Conservation (phyloP, 2,329 filamentous ascomycete genomes). For the Dryadomyces quercus-mongolicae region DNA sequence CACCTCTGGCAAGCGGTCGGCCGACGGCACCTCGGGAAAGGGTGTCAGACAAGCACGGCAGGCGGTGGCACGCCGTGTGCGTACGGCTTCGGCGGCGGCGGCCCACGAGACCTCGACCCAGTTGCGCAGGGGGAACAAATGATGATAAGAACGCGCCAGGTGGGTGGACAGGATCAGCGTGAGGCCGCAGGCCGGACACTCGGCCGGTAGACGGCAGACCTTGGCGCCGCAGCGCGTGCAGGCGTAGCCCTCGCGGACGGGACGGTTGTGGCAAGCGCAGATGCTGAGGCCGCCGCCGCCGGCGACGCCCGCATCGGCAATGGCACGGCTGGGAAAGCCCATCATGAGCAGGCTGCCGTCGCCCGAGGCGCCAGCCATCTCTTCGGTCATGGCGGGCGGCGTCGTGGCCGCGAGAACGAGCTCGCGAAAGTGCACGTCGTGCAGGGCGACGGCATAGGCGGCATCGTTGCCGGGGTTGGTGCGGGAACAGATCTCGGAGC, state of each 20-base stretch:
- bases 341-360: slow-evolving; percentile 71
- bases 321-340: slow-evolving; percentile 85
- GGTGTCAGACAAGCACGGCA: slow-evolving; percentile 68
- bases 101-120: slow-evolving; percentile 86
- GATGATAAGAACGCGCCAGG: slow-evolving; percentile 83
- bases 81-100: slow-evolving; percentile 42
- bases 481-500: slow-evolving; percentile 72
- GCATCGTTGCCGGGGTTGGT: slow-evolving; percentile 56
- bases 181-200: slow-evolving; percentile 82
- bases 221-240: slow-evolving; percentile 83
- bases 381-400: slow-evolving; percentile 58
- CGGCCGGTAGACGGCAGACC: slow-evolving; percentile 79
- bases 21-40: slow-evolving; percentile 46
- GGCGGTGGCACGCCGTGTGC: slow-evolving; percentile 23
- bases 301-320: slow-evolving; percentile 48
- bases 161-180: slow-evolving; percentile 92
- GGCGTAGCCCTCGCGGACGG: slow-evolving; percentile 73
- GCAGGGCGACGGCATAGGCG: slow-evolving; percentile 72
- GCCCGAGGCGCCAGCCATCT: too few relatives aligned
- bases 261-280: slow-evolving; percentile 82
- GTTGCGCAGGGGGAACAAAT: slow-evolving; percentile 79
- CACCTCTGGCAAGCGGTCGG: slow-evolving; percentile 5
- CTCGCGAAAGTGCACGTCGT: slow-evolving; percentile 80
- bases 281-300: slow-evolving; percentile 58
- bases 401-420: slow-evolving; percentile 83